These are phyloP conservation scores for Telopea speciosissima DNA, from an alignment of 177 flowering plant genomes.

Conservation along the genomic window DNA sequence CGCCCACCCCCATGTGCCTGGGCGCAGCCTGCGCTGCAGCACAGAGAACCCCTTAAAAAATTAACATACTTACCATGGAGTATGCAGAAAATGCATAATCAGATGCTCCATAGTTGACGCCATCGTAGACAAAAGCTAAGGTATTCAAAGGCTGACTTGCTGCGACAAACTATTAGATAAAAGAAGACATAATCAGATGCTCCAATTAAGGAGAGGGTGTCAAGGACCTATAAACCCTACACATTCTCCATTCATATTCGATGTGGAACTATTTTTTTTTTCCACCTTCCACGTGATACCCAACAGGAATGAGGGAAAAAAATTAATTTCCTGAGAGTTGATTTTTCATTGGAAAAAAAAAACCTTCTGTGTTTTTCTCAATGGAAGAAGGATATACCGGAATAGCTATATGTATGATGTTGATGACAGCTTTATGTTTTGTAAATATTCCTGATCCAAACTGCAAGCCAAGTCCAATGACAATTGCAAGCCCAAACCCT, in stretches of 20 bases:
- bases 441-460: constrained; percentile 55
- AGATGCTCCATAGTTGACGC: constrained; percentile 84
- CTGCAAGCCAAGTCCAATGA: constrained; percentile 16
- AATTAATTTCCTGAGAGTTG: no score
- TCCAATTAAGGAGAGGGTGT: no score
- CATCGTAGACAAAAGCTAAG: constrained; percentile 79
- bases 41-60: no score
- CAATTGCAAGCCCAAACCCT: not conserved
- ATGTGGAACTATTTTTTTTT: no score
- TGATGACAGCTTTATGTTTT: constrained; percentile 46
- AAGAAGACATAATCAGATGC: not conserved
- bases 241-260: no score
- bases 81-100: constrained; percentile 75
- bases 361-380: no score
- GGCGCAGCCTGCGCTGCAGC: no score
- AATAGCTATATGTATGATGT: constrained; percentile 45
- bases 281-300: no score
- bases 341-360: no score
- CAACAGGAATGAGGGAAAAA: no score
- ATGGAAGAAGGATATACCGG: constrained; percentile 40
- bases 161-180: constrained; percentile 66
- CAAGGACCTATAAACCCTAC: no score
- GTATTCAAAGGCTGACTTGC: constrained; percentile 76
- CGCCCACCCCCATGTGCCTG: no score
- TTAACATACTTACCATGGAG: constrained; percentile 74